Percentiles rank a stretch among this genome's conserved stretches.
Evolutionary conservation across 2,329 filamentous ascomycete genomes (phyloP).

Genomic region (Paradendryphiella salina): DNA sequence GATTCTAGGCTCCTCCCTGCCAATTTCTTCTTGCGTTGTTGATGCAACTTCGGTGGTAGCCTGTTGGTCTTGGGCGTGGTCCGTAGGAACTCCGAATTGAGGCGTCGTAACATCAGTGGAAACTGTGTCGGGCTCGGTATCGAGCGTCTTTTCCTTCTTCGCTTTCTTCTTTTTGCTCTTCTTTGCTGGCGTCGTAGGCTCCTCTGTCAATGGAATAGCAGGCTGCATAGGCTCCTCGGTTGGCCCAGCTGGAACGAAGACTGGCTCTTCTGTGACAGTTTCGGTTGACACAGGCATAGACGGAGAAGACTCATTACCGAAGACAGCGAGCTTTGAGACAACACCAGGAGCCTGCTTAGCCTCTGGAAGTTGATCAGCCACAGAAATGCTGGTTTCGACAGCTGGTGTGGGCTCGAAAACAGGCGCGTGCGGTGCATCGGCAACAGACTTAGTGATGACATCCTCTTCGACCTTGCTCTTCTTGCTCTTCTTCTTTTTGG

Average conservation of each 20-base stretch:
- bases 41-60: background rate
- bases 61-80: background rate
- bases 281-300: background rate
- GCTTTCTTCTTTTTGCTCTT: slow-evolving; percentile 50
- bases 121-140: slow-evolving; percentile 16
- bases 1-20: background rate
- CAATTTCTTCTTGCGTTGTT: background rate
- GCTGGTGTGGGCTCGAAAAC: background rate
- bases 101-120: slow-evolving; percentile 6
- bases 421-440: slow-evolving; percentile 1
- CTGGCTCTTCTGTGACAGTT: background rate
- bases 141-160: slow-evolving; percentile 17
- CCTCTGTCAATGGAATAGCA: slow-evolving; percentile 11
- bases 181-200: slow-evolving; percentile 38
- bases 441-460: background rate
- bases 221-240: slow-evolving; percentile 7
- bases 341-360: background rate
- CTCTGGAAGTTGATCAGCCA: background rate
- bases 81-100: background rate
- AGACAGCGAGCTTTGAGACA: background rate
- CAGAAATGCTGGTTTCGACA: background rate
- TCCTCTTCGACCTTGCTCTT: slow-evolving; percentile 12
- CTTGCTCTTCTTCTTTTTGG: slow-evolving; percentile 44
- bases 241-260: background rate
- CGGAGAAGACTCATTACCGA: background rate